Conservation (phyloP, 306 rosid species). For the Castanopsis chinensis region DNA sequence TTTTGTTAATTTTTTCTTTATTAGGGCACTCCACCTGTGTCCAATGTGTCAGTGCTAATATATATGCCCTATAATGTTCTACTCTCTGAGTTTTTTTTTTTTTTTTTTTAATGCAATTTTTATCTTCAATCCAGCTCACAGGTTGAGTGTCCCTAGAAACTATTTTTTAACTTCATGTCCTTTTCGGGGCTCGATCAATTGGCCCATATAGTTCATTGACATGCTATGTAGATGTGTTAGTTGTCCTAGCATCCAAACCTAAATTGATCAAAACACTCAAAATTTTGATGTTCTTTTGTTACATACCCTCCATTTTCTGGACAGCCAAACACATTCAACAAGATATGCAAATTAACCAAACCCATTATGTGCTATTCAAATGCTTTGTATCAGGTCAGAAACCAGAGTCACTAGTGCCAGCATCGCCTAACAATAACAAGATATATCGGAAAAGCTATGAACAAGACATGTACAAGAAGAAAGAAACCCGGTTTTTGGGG, state of each 20-base stretch:
- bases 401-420: conserved; percentile 11
- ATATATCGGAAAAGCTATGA: conserved; percentile 31
- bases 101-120: neutral
- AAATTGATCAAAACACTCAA: neutral
- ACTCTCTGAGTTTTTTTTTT: neutral
- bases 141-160: neutral
- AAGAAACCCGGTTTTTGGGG: conserved; percentile 69
- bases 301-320: conserved; percentile 1
- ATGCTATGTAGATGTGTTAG: neutral
- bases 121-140: neutral
- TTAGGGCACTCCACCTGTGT: too few species aligned
- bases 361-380: conserved; percentile 1
- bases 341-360: neutral
- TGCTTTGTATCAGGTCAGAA: conserved; percentile 23
- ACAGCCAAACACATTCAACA: neutral
- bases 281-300: neutral
- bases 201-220: neutral
- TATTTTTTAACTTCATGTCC: neutral
- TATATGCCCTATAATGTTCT: too few species aligned
- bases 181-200: neutral
- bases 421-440: conserved; percentile 14
- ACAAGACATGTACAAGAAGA: conserved; percentile 49
- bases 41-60: too few species aligned
- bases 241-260: neutral
- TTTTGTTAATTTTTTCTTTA: too few species aligned